Evolutionary conservation across 169 alveolate species (phyloP), one percentile per base, ranked within the genome.

Genomic region (Plasmodium chabaudi): DNA sequence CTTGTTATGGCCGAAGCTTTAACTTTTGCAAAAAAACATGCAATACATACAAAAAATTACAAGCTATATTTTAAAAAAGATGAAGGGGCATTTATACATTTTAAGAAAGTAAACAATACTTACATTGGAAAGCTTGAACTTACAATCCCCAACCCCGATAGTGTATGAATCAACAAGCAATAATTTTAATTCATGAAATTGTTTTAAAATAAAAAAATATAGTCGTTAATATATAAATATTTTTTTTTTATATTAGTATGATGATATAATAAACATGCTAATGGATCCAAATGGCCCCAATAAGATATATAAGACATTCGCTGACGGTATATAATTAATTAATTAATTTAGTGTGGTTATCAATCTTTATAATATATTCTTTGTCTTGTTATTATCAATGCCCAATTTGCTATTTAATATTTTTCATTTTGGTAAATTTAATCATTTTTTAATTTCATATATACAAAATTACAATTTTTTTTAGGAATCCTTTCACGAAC

Each of bases 251-350:
- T 64, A 19, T 56, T 59, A 82, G 90, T 51, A 67, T 57, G 90
- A 82, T 39, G 56, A 25, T 25, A 51, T 82, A 56, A 39, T 82
- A 67, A 55, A 34, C n/a, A 15, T 55, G 10, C 53, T 82, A 42
- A 65, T 82, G 90, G 84, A 82, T 10, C 72, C 53, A 51, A 67
- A 82, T 53, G 90, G 90, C 46, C 19, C 84, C 42, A 82, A 68
- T 42, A 56, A 59, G 2, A 51, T 82, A 25, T 82, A 82, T 39
- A 61, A 79, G 1, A 17, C 65, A 46, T 82, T 82, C 34, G 53
- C 67, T 53, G 72, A 67, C 53, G 90, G 90, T 82, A n/a, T 17
- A 25, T 59, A 23, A 65, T 9, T 67, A 10, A 82, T 34, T 82
- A 71, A 23, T 49, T 47, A 19, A 23, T 46, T 49, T 47, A 17